phyloP scores from a whole-genome alignment of 257 asterid genomes.

The Solanum pimpinellifolium region DNA sequence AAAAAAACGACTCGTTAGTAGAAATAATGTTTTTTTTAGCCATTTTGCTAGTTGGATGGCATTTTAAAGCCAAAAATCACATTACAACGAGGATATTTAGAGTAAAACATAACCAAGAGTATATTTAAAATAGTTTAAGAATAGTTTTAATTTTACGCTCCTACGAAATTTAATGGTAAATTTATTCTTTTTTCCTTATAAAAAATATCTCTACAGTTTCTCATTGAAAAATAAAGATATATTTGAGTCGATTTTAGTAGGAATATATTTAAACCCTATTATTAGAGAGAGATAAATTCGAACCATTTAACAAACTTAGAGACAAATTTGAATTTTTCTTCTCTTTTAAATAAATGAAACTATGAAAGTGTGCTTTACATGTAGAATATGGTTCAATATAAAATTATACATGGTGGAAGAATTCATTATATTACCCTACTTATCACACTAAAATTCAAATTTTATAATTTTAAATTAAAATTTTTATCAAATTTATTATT shows the following conservation, averaged over 20 bases:
- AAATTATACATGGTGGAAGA: background rate
- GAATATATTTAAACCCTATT: background rate
- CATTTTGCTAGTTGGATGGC: background rate
- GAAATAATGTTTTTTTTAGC: background rate
- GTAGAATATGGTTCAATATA: background rate
- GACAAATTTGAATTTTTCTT: background rate
- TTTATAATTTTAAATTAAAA: too few species aligned
- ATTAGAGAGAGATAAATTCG: background rate
- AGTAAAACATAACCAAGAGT: background rate
- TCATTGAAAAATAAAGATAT: background rate
- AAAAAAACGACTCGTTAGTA: background rate
- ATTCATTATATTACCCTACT: background rate
- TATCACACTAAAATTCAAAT: too few species aligned
- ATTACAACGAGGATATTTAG: background rate
- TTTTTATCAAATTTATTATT: too few species aligned
- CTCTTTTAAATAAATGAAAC: background rate
- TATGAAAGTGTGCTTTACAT: background rate
- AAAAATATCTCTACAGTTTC: background rate
- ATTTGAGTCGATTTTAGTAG: background rate
- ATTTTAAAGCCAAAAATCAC: too few species aligned
- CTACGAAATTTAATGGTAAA: background rate
- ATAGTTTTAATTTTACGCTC: background rate
- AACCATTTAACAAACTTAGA: background rate
- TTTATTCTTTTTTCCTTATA: background rate
- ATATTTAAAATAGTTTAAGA: background rate